These are phyloP conservation scores for Astrephomene gubernaculifera DNA, from an alignment of 139 green algal species.

Conservation along the genomic window DNA sequence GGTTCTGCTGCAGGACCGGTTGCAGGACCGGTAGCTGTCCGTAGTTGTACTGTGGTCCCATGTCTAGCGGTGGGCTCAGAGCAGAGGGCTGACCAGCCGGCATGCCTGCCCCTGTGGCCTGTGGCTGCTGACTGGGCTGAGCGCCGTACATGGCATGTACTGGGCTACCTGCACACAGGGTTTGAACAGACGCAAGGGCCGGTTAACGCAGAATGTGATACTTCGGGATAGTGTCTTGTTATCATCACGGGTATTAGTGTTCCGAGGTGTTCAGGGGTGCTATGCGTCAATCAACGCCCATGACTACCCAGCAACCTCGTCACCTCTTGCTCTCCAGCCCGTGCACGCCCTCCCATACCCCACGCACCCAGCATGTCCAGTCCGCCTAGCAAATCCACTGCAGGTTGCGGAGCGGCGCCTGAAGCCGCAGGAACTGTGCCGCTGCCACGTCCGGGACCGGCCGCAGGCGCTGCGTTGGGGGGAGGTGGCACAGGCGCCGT, in stretches of 20 bases:
- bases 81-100: too few relatives aligned
- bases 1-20: conserved; percentile 3
- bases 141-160: not conserved
- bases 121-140: not conserved
- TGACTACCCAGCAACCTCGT: too few relatives aligned
- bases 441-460: not conserved
- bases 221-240: too few relatives aligned
- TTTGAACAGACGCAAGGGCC: not conserved
- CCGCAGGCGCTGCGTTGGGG: not conserved
- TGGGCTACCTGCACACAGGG: not conserved
- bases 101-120: not conserved
- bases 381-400: not conserved
- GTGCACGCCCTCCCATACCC: too few relatives aligned
- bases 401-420: not conserved
- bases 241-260: too few relatives aligned
- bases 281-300: too few relatives aligned
- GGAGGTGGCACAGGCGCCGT: not conserved
- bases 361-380: conserved; percentile 22
- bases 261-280: too few relatives aligned
- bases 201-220: not conserved
- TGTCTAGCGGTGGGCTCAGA: too few relatives aligned
- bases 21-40: too few relatives aligned
- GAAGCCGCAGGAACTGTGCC: not conserved
- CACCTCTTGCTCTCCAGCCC: too few relatives aligned
- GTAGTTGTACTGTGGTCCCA: too few relatives aligned